Base-by-base conservation (phyloP, 352 stramenopile genomes). In the Phytopythium helicoides region DNA sequence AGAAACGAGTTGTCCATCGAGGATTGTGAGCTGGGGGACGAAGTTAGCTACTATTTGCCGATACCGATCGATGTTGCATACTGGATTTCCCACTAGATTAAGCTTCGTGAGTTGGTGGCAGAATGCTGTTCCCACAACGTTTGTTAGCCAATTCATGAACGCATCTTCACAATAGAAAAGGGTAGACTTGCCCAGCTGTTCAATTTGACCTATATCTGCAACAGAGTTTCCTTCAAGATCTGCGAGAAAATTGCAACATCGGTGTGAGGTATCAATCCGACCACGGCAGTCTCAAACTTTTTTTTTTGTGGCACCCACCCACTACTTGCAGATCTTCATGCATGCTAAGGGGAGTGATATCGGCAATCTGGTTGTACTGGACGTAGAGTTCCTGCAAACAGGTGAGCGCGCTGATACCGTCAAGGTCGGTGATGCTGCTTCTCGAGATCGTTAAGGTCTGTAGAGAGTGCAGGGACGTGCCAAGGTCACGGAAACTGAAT, bases 271-370 rank as follows among this genome's bases (percentile, higher is more conserved):
- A 9, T 33, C 28, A 33, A 4, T 18, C 35, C 6, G 16, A 4
- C 14, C 22, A 42, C 6, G 25, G 41, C 11, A 14, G 5, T n/a
- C n/a, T n/a, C n/a, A n/a, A 41, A 9, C 28, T 33, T 5, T 10
- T 9, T 33, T 10, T 9, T 33, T 9, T 9, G 28, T 33, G 28
- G 28, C 9, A 33, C 67, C 28, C 45, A 91, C 81, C 81, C 23
- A 93, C 52, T 26, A 94, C 56, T 41, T 82, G 66, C n/a, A 96
- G 69, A 40, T 89, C 68, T 21, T 96, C 86, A 57, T 95, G 87
- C 80, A 95, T 88, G 26, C 76, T 82, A 31, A 95, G 60, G 3
- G 86, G 83, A 39, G 72, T 92, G 42, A 96, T 85, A 50, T 94
- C 82, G 34, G 46, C 73, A 44, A 96, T 76, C 22, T 67, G 62